Percentiles rank a stretch among this genome's conserved stretches.
Conservation (phyloP, 2,329 filamentous ascomycete genomes). For the Colletotrichum caudatum region DNA sequence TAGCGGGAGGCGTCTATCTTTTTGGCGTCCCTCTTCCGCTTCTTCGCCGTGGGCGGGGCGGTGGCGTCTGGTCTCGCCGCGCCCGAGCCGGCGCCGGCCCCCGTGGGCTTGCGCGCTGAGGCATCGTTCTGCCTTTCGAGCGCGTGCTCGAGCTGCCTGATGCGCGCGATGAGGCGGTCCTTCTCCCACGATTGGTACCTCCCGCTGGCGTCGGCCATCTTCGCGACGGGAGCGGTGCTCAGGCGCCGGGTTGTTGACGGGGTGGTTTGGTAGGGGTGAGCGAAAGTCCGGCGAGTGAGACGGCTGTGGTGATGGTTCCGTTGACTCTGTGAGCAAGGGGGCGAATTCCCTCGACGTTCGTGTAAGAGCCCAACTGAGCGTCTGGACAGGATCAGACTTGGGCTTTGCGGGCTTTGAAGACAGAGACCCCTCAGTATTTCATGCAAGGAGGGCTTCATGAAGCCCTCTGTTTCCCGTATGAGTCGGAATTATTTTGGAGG, state of each 20-base stretch:
- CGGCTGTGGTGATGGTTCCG: conserved; percentile 1
- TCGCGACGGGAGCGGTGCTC: conserved; percentile 24
- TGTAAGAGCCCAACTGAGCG: conserved; percentile 18
- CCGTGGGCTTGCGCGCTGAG: conserved; percentile 44
- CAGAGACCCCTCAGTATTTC: conserved; percentile 25
- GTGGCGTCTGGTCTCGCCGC: neutral
- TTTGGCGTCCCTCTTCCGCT: conserved; percentile 52
- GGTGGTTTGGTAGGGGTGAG: neutral
- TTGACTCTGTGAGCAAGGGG: neutral
- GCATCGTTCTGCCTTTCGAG: conserved; percentile 62
- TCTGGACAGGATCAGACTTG: conserved; percentile 11
- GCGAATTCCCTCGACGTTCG: conserved; percentile 4
- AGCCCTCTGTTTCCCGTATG: conserved; percentile 23
- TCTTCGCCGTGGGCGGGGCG: conserved; percentile 45
- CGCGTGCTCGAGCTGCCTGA: conserved; percentile 75
- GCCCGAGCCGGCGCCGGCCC: conserved; percentile 22
- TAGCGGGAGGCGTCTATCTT: conserved; percentile 85
- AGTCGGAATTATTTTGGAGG: conserved; percentile 26
- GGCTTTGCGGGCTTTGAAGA: conserved; percentile 25
- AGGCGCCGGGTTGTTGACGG: conserved; percentile 5
- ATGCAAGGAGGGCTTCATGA: conserved; percentile 30
- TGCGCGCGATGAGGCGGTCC: conserved; percentile 74
- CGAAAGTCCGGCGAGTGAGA: conserved; percentile 13
- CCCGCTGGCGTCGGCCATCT: conserved; percentile 42
- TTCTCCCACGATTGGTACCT: conserved; percentile 77